Percentiles rank a stretch among this genome's conserved stretches.
Conservation (phyloP, 225 moss, liverwort and hornwort species). For the Climacium dendroides region DNA sequence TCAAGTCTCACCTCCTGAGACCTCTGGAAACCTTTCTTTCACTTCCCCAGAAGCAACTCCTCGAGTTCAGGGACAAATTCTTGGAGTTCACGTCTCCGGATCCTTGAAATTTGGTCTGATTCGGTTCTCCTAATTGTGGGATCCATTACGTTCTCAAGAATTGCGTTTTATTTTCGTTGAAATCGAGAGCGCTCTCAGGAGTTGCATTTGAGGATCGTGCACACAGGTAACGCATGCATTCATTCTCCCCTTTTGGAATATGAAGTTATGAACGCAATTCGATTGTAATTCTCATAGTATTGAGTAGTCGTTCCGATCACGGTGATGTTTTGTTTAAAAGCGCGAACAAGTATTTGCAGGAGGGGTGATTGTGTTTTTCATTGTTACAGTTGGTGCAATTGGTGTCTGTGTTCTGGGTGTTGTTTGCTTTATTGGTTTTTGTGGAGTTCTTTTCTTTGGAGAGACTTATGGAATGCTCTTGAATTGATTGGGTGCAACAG, state of each 20-base stretch:
- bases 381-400: not conserved
- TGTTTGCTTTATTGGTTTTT: not conserved
- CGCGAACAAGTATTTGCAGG: not conserved
- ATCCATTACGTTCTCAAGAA: not conserved
- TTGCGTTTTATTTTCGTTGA: not conserved
- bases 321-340: not conserved
- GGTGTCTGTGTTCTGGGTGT: not conserved
- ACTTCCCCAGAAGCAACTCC: not conserved
- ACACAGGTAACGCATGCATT: not conserved
- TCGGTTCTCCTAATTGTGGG: not conserved
- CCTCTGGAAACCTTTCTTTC: not conserved
- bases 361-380: not conserved
- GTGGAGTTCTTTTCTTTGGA: not conserved
- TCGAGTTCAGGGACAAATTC: not conserved
- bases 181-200: not conserved
- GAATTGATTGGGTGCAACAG: not conserved
- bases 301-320: not conserved
- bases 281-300: not conserved
- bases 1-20: not conserved
- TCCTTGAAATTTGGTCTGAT: not conserved
- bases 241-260: not conserved
- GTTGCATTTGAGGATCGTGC: not conserved
- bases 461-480: not conserved
- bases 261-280: not conserved
- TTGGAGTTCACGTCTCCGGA: not conserved